phyloP scores from a whole-genome alignment of 164 flowering plant genomes.

The Aristolochia contorta region DNA sequence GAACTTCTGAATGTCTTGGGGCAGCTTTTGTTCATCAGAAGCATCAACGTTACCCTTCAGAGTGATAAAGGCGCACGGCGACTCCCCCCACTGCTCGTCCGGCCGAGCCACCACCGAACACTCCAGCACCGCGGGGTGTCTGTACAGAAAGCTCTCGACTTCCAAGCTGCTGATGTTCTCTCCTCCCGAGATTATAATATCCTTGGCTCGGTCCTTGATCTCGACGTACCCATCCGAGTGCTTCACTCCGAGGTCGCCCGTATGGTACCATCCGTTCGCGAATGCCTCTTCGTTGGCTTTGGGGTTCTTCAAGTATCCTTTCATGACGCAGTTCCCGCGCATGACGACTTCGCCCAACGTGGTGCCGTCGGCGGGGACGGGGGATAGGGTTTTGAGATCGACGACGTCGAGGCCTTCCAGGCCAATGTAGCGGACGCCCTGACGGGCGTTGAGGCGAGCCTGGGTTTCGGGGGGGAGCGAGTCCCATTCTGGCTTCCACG shows the following conservation, averaged over 20 bases:
- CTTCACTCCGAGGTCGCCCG: conserved; percentile 86
- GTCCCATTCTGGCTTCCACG: conserved; percentile 99
- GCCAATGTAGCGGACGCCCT: conserved; percentile 77
- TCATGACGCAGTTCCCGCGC: conserved; percentile 85
- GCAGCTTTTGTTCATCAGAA: conserved; percentile 31
- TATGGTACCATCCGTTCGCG: conserved; percentile 79
- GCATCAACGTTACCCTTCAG: conserved; percentile 36
- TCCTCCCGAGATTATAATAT: conserved; percentile 92
- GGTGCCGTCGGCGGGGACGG: conserved; percentile 86
- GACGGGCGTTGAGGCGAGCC: conserved; percentile 76
- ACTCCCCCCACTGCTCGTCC: conserved; percentile 87
- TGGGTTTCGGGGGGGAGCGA: conserved; percentile 48
- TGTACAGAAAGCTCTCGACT: conserved; percentile 61
- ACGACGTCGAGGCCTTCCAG: conserved; percentile 71
- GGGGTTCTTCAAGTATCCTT: conserved; percentile 92
- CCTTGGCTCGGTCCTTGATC: conserved; percentile 86
- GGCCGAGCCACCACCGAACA: conserved; percentile 83
- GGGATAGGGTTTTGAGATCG: conserved; percentile 35
- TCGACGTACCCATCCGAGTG: conserved; percentile 87
- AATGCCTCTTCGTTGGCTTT: conserved; percentile 77
- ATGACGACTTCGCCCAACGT: conserved; percentile 82
- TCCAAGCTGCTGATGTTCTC: conserved; percentile 94
- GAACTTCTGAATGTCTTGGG: conserved; percentile 60
- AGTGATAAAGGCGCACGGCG: conserved; percentile 90
- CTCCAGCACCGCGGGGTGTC: conserved; percentile 69